These are phyloP conservation scores for Cryphonectria naterciae DNA, from an alignment of 2,329 filamentous ascomycete species.

Conservation along the genomic window DNA sequence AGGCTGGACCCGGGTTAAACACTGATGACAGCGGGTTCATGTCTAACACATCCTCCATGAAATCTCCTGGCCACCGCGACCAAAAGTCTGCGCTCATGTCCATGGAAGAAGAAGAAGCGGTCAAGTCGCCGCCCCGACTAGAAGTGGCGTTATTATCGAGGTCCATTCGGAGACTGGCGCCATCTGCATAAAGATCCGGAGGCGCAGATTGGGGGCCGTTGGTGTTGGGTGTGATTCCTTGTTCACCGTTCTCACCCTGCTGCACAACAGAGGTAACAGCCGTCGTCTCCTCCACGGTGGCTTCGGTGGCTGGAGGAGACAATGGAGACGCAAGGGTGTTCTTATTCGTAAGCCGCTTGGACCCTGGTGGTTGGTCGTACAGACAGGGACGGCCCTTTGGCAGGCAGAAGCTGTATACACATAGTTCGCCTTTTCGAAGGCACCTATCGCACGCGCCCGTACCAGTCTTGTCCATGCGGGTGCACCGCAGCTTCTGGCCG, in stretches of 20 bases:
- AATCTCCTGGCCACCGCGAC: background rate
- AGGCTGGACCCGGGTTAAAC: background rate
- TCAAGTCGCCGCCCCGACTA: background rate
- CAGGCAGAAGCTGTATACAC: background rate
- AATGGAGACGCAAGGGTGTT: background rate
- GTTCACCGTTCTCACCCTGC: background rate
- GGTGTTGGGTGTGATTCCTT: background rate
- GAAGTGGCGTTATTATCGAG: background rate
- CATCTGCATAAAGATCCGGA: slow-evolving; percentile 1
- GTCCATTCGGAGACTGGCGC: background rate
- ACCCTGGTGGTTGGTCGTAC: background rate
- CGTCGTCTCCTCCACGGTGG: background rate
- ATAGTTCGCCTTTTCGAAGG: background rate
- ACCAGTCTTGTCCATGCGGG: background rate
- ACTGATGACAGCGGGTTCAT: background rate
- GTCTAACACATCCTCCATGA: background rate
- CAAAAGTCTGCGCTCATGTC: background rate
- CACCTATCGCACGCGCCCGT: background rate
- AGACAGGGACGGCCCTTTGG: background rate
- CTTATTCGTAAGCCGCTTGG: background rate
- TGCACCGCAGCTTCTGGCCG: slow-evolving; percentile 1
- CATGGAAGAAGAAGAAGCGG: background rate
- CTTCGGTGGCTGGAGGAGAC: background rate
- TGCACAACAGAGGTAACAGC: background rate
- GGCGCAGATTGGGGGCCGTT: background rate